Percentiles rank a stretch among this genome's conserved stretches.
Conservation (phyloP, 2,329 filamentous ascomycete species). For the Chaetothyriales sp. region DNA sequence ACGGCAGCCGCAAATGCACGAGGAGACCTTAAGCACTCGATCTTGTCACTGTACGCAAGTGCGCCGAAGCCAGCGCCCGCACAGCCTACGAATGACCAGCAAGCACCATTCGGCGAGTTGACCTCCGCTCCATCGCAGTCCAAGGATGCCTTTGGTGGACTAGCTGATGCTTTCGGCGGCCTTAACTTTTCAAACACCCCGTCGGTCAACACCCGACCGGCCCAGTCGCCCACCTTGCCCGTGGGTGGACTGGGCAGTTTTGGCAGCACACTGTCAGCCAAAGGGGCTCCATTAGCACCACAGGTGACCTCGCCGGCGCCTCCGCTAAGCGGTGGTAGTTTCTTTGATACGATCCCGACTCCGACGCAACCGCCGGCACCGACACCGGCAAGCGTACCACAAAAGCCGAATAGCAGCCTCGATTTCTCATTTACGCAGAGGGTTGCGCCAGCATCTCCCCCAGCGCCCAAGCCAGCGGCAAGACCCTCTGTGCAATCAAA, state of each 20-base stretch:
- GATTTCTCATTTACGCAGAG: conserved; percentile 55
- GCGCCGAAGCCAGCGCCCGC: conserved; percentile 58
- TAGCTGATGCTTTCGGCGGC: conserved; percentile 68
- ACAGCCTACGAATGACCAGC: conserved; percentile 39
- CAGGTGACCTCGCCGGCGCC: conserved; percentile 33
- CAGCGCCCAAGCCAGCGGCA: conserved; percentile 26
- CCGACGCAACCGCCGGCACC: conserved; percentile 38
- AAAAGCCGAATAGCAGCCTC: conserved; percentile 37
- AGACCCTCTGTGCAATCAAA: conserved; percentile 26
- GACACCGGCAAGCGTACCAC: conserved; percentile 21
- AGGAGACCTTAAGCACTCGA: conserved; percentile 92
- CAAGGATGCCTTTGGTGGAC: conserved; percentile 43
- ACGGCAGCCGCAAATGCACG: conserved; percentile 52
- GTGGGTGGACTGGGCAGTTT: conserved; percentile 47
- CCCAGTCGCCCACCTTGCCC: conserved; percentile 32
- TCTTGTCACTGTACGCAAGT: conserved; percentile 83
- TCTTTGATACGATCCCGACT: conserved; percentile 60
- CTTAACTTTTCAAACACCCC: conserved; percentile 44
- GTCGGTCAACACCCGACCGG: conserved; percentile 25
- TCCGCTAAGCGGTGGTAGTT: conserved; percentile 54
- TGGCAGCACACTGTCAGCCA: conserved; percentile 24
- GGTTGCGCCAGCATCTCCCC: conserved; percentile 24
- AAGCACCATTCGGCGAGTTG: conserved; percentile 53
- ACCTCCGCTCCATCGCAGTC: conserved; percentile 42
- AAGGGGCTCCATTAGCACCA: conserved; percentile 30